Evolutionary conservation across 2,329 filamentous ascomycete species (phyloP), one percentile per base, ranked within the genome.

Genomic region (Cercospora sesami): DNA sequence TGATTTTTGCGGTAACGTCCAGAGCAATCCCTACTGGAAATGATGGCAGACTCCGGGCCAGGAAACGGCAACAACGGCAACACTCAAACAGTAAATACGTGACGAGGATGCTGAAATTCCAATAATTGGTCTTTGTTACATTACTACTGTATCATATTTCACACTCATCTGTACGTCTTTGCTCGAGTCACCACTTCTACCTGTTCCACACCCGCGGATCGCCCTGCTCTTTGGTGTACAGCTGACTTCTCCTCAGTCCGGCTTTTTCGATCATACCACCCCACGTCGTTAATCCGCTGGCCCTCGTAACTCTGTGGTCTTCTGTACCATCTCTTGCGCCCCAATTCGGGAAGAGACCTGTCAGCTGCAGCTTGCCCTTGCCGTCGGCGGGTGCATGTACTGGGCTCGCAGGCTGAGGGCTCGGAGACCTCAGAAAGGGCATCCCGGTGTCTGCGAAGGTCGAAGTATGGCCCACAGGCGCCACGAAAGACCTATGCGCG

Each of bases 231-330:
- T 51, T 51, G 21, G 67, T 64, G 21, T 67, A 63, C 64, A 71
- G 53, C 62, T 70, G 62, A 51, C 68, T 77, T 70, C 64, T 78
- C 74, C 59, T 79, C 76, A 73, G 78, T 10, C 80, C 80, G 7
- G 80, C 80, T 45, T 79, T 73, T 73, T 80, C 79, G 80, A 82
- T 82, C 58, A 82, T 71, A 59, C 77, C 77, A 0, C 78, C 79
- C 66, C 81, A 81, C 4, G 80, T 82, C 4, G 80, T 72, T 36
- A 64, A 51, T 28, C 66, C 64, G n/a, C 69, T 73, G 10, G 66
- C 60, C 31, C 71, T 63, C 64, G 70, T 72, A n/a, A 60, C 33
- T 10, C 67, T 67, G 48, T 72, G 21, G 16, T 58, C 68, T 12
- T 70, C 18, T 60, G 42, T 5, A 59, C 55, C 62, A 58, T 33